Conservation (phyloP, 768 basidiomycete species). For the Rhodotorula kratochvilovae region DNA sequence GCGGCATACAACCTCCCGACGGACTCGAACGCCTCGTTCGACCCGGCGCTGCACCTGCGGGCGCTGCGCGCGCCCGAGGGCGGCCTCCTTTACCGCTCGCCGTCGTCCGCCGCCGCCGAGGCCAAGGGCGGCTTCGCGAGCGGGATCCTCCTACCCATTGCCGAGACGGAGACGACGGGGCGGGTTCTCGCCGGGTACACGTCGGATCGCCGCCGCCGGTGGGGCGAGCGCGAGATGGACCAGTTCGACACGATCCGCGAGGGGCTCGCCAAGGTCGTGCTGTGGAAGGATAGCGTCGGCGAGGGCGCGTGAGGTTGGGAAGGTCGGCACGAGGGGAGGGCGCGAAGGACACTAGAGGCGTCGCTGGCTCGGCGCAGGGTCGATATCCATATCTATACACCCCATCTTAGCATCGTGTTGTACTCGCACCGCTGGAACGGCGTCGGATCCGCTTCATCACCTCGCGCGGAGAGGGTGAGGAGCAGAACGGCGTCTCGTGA, state of each 20-base stretch:
- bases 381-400: not conserved
- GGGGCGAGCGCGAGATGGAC: conserved; percentile 27
- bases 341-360: not conserved
- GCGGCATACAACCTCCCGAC: conserved; percentile 28
- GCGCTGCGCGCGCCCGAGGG: conserved; percentile 27
- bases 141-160: conserved; percentile 23
- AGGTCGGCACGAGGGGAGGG: too few relatives aligned
- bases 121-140: conserved; percentile 13
- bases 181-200: conserved; percentile 32
- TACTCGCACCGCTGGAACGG: too few relatives aligned
- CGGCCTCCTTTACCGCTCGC: conserved; percentile 22
- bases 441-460: too few relatives aligned
- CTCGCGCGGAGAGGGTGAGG: too few relatives aligned
- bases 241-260: conserved; percentile 11
- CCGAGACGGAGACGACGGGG: conserved; percentile 10
- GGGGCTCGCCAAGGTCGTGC: conserved; percentile 14
- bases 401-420: too few relatives aligned
- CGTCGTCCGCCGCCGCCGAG: not conserved
- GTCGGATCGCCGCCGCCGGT: not conserved
- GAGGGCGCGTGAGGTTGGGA: not conserved
- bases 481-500: too few relatives aligned
- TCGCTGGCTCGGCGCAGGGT: not conserved
- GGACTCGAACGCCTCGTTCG: conserved; percentile 10
- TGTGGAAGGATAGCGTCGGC: conserved; percentile 14
- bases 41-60: conserved; percentile 23